These are phyloP conservation scores for Triangularia setosa DNA, from an alignment of 2,329 filamentous ascomycete species.

Conservation along the genomic window DNA sequence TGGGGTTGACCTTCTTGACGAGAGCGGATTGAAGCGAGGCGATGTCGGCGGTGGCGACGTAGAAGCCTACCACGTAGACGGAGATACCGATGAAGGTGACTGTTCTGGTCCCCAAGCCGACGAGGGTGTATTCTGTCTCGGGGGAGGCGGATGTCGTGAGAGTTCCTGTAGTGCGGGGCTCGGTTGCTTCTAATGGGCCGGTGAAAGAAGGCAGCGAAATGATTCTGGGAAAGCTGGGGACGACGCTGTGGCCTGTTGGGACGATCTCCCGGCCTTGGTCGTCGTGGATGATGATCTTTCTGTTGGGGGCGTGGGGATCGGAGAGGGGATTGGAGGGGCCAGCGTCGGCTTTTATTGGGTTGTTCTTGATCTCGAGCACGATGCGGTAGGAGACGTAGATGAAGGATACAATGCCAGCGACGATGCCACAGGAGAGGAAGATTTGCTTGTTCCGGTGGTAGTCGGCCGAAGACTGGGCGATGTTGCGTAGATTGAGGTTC, in stretches of 20 bases:
- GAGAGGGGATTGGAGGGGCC: constrained; percentile 45
- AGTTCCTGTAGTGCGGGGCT: constrained; percentile 33
- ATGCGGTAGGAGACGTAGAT: constrained; percentile 52
- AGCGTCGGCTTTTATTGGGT: constrained; percentile 39
- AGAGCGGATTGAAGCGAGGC: constrained; percentile 74
- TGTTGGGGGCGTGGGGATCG: constrained; percentile 46
- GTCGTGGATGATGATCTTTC: constrained; percentile 60
- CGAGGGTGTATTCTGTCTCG: constrained; percentile 71
- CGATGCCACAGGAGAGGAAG: constrained; percentile 49
- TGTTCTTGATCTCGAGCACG: constrained; percentile 35
- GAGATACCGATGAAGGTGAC: constrained; percentile 88
- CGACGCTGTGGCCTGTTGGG: constrained; percentile 74
- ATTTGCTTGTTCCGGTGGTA: constrained; percentile 49
- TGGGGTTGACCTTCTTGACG: constrained; percentile 68
- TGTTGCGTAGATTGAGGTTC: constrained; percentile 46
- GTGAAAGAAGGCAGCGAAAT: constrained; percentile 56
- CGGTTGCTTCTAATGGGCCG: constrained; percentile 21
- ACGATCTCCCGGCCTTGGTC: constrained; percentile 71
- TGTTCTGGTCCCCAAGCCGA: constrained; percentile 82
- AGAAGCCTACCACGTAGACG: constrained; percentile 92
- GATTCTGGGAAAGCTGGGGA: constrained; percentile 73
- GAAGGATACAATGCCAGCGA: constrained; percentile 48
- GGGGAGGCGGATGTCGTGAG: constrained; percentile 18
- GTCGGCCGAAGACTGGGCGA: constrained; percentile 44
- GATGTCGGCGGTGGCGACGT: constrained; percentile 81